A percentile compares a stretch with the other conserved stretches of the same genome.
Evolutionary conservation across 2,329 filamentous ascomycete genomes (phyloP).

Genomic region (Arthrobotrys conoides): DNA sequence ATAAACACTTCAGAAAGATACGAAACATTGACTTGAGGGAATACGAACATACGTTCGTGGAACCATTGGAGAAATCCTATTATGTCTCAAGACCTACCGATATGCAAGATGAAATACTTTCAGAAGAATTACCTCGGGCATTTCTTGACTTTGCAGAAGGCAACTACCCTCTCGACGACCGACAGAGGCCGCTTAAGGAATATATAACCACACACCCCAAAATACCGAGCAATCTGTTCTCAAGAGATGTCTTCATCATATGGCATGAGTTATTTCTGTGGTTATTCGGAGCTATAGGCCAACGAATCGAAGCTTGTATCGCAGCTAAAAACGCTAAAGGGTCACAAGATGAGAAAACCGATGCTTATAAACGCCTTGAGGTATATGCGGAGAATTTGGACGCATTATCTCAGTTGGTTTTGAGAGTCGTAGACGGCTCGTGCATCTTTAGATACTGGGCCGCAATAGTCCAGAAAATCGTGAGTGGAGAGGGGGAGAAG

Average conservation of each 20-base stretch:
- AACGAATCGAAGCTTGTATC: background rate
- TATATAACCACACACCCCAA: background rate
- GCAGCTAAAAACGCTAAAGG: background rate
- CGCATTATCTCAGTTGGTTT: background rate
- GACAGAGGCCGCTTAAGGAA: background rate
- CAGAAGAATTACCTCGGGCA: too few species aligned
- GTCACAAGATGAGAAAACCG: background rate
- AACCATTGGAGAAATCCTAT: too few species aligned
- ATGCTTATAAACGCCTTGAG: background rate
- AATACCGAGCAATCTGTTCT: background rate
- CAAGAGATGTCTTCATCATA: background rate
- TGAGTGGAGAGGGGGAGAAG: background rate
- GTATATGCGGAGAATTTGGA: too few species aligned
- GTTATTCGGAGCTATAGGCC: background rate
- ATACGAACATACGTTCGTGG: too few species aligned
- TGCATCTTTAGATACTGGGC: background rate
- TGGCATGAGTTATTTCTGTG: slow-evolving; percentile 19
- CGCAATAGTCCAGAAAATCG: background rate
- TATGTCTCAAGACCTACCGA: too few species aligned
- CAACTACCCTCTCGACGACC: too few species aligned
- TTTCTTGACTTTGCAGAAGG: too few species aligned
- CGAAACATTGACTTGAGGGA: background rate
- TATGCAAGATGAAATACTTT: too few species aligned
- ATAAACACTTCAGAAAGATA: background rate
- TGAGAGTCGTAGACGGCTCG: background rate